Evolutionary conservation across 1,139 yeast species (phyloP).

Genomic region (Insectozyma bohioensis): DNA sequence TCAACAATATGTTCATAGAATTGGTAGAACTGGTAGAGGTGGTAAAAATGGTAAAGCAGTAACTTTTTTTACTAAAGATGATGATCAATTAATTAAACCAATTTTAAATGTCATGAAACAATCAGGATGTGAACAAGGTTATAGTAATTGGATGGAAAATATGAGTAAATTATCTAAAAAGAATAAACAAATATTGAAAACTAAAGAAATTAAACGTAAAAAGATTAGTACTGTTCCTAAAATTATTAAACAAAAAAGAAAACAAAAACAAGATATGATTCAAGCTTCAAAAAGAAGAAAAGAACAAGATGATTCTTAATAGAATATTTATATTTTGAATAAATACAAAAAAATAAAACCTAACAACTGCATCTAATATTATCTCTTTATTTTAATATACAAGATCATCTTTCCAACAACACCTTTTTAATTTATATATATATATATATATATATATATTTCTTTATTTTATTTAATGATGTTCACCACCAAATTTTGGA

Average conservation of each 20-base stretch:
- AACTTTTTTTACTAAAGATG: slow-evolving; percentile 92
- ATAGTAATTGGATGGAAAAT: slow-evolving; percentile 80
- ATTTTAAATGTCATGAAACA: slow-evolving; percentile 94
- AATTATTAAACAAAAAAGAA: slow-evolving; percentile 63
- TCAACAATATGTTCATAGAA: slow-evolving; percentile 94
- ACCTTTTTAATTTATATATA: too few species aligned
- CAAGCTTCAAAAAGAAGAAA: slow-evolving; percentile 74
- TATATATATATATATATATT: slow-evolving; percentile 1
- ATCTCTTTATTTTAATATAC: too few species aligned
- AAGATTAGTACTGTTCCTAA: slow-evolving; percentile 87
- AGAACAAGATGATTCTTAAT: slow-evolving; percentile 11
- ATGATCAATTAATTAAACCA: slow-evolving; percentile 70
- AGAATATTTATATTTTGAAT: slow-evolving; percentile 2
- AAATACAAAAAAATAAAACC: background rate
- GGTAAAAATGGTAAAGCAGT: slow-evolving; percentile 85
- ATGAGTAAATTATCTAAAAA: slow-evolving; percentile 67
- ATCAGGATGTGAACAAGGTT: slow-evolving; percentile 69
- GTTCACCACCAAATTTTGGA: slow-evolving; percentile 48
- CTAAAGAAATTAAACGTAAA: slow-evolving; percentile 61
- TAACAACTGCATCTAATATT: too few species aligned
- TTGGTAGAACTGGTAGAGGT: slow-evolving; percentile 98
- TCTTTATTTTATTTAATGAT: slow-evolving; percentile 16
- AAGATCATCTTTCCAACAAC: too few species aligned
- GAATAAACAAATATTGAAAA: slow-evolving; percentile 65
- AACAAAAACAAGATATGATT: slow-evolving; percentile 68